Base-by-base conservation (phyloP, 2,329 filamentous ascomycete genomes). In the Colletotrichum horii region DNA sequence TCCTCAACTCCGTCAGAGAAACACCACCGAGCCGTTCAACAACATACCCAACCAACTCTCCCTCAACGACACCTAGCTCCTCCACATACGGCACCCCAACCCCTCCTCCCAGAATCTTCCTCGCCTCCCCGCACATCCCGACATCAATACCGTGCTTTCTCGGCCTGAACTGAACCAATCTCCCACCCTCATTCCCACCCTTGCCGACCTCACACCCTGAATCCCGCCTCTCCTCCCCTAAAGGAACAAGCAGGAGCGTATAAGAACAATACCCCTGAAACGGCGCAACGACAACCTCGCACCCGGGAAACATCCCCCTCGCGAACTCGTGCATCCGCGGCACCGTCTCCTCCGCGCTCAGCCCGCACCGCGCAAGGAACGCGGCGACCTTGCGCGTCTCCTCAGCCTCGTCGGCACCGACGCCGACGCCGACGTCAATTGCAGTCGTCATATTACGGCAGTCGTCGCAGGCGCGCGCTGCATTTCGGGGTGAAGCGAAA, bases 251-350 rank as follows among this genome's bases (percentile, higher is more conserved):
- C 28, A 83, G 80, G 8, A 90, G 76, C 0, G 89, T 90, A 77
- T 89, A 87, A 3, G 89, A 90, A 77, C 89, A 91, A 76, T 88
- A 89, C 22, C 89, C 89, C 77, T 90, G 89, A 7, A 82, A 82
- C 8, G 82, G 78, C 9, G 83, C 82, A 4, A 85, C 82, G 5
- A 78, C 76, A 30, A 87, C 79, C 4, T 78, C 67, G n/a, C 74
- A 66, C 7, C 75, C 76, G 1, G 84, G 82, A 65, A 85, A 87
- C 1, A 77, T 78, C 15, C 79, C 68, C 48, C 71, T 76, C 15
- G 83, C 81, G 64, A 87, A 85, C 4, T 78, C 76, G 68, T 86
- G 66, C 65, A 38, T 52, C 43, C 65, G 32, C 64, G 38, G 15
- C 60, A 32, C 36, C 1, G 77, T 78, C 19, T 79, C 68, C 52